Base-by-base conservation (phyloP, 2,329 filamentous ascomycete species). In the Aspergillus persii region DNA sequence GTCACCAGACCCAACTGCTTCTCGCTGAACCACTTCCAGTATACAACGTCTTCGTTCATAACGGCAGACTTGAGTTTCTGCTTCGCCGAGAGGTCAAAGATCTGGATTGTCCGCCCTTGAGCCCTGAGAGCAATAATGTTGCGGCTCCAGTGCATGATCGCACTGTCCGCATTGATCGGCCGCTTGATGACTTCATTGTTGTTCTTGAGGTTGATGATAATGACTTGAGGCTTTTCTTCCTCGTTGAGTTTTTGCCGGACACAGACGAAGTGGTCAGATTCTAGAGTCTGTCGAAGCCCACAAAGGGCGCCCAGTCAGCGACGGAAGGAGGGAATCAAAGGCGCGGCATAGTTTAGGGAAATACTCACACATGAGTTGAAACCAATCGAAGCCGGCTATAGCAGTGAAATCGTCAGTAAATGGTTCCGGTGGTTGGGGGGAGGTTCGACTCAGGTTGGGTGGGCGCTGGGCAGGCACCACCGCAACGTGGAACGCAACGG, bases 21-120 rank as follows among this genome's bases (percentile, higher is more conserved):
- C 70, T 96, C 91, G 79, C 88, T 96, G 79, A 96, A 92, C 95
- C 95, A 99, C 81, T 96, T 96, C 96, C 95, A 99, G 84, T 96
- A 99, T 63, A 95, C 89, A 55, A 99, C 92, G 78, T 99, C 95
- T 77, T 98, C 95, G 71, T 89, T 92, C 90, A 98, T 97, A 56
- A 90, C 92, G 60, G 93, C 89, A 46, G 94, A 96, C 85, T 98
- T 98, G 71, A 99, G 85, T 84, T 97, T 98, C 78, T 89, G 86
- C 83, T 98, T 99, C 70, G 89, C 86, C 69, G 87, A 88, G 61
- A 99, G 85, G 77, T 99, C 94, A 79, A 99, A 99, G 76, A 99
- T 96, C 81, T 99, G 96, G 62, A 99, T 86, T 67, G 95, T 99
- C 74, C 92, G 86, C 64, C 89, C 90, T 77, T 97, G 92, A 52